These are phyloP conservation scores for Ananas comosus DNA, from an alignment of 176 grass and related monocot species.

Conservation along the genomic window DNA sequence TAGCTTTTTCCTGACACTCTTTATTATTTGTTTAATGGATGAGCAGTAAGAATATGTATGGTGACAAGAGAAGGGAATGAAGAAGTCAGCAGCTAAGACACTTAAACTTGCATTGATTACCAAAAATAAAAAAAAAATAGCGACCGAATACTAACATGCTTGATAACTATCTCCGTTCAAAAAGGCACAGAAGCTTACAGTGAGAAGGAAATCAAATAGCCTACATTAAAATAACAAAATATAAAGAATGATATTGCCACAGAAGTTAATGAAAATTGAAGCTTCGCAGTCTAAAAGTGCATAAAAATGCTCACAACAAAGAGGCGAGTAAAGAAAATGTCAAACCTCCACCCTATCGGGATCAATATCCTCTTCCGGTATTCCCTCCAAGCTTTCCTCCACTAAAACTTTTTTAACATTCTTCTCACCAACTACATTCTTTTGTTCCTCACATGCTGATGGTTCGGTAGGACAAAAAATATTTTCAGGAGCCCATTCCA, in stretches of 20 bases:
- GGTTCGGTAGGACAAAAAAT: conserved; percentile 61
- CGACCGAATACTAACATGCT: not conserved
- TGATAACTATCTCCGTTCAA: not conserved
- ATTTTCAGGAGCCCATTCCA: conserved; percentile 84
- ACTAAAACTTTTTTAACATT: conserved; percentile 66
- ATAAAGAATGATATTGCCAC: not conserved
- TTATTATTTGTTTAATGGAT: no score
- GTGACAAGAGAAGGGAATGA: no score
- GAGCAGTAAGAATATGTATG: no score
- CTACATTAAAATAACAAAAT: not conserved
- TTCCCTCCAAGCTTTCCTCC: conserved; percentile 75
- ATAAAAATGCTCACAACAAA: not conserved
- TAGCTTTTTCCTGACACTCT: no score
- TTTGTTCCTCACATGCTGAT: conserved; percentile 50
- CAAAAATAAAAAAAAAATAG: not conserved
- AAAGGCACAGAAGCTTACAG: not conserved
- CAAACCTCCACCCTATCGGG: conserved; percentile 88
- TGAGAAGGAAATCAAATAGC: not conserved
- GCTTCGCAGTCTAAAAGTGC: not conserved
- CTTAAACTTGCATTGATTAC: not conserved
- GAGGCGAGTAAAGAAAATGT: conserved; percentile 13
- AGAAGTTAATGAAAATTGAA: not conserved
- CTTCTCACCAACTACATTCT: conserved; percentile 40
- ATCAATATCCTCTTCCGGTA: conserved; percentile 78
- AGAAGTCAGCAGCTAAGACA: no score